phyloP scores from a whole-genome alignment of 2,329 filamentous ascomycete species.

The Penicillium sp. region DNA sequence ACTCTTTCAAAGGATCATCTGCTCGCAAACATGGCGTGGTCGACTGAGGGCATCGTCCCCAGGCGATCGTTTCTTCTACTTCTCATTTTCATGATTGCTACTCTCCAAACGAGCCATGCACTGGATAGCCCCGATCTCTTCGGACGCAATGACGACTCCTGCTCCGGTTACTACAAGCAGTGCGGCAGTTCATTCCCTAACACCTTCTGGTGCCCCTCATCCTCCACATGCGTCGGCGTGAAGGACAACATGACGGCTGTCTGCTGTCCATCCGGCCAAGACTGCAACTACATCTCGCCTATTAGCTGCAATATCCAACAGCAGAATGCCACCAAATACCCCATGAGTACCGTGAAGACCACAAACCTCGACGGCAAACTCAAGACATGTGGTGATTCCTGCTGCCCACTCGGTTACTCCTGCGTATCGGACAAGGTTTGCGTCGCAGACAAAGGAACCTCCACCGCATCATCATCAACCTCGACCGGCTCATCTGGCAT shows the following conservation, averaged over 20 bases:
- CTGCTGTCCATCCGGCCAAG: conserved; percentile 50
- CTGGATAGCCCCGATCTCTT: conserved; percentile 18
- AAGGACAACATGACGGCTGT: conserved; percentile 48
- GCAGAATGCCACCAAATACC: conserved; percentile 46
- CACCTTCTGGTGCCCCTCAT: conserved; percentile 50
- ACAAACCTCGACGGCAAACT: conserved; percentile 45
- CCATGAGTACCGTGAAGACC: conserved; percentile 46
- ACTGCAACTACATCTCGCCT: conserved; percentile 47
- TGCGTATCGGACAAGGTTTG: conserved; percentile 41
- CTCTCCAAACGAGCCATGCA: conserved; percentile 25
- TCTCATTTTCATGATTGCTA: conserved; percentile 24
- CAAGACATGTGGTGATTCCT: conserved; percentile 46
- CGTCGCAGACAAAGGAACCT: conserved; percentile 28
- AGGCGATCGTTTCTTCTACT: conserved; percentile 26
- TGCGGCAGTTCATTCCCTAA: conserved; percentile 45
- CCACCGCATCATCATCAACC: conserved; percentile 7
- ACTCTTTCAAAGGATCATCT: background rate
- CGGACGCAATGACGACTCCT: conserved; percentile 31
- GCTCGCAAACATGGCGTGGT: conserved; percentile 23
- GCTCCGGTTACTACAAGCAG: conserved; percentile 37
- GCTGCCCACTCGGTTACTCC: conserved; percentile 54
- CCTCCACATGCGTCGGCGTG: conserved; percentile 46
- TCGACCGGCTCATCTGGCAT: conserved; percentile 18
- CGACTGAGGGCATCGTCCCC: conserved; percentile 1
- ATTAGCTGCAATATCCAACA: conserved; percentile 49